A percentile compares a stretch with the other conserved stretches of the same genome.
These are phyloP conservation scores for Fusarium cyanostomum DNA, from an alignment of 2,329 filamentous ascomycete species.

Conservation along the genomic window DNA sequence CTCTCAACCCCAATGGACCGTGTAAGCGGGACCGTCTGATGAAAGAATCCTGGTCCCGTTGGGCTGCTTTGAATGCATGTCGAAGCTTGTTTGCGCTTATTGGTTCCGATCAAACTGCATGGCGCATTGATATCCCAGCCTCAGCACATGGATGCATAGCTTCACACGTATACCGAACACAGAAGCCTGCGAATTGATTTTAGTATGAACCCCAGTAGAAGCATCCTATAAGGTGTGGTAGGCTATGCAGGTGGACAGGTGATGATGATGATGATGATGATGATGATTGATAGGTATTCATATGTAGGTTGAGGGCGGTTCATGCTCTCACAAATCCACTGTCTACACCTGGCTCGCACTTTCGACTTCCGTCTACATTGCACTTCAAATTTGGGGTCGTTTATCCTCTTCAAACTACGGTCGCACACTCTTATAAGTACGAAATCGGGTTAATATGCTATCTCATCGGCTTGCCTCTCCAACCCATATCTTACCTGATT, in stretches of 20 bases:
- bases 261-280: neutral
- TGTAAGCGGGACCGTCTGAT: neutral
- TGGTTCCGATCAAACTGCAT: conserved; percentile 2
- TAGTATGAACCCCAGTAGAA: neutral
- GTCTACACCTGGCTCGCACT: conserved; percentile 13
- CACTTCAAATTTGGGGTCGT: neutral
- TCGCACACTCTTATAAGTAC: neutral
- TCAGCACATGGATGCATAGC: neutral
- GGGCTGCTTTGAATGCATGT: neutral
- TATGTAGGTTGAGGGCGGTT: neutral
- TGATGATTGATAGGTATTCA: neutral
- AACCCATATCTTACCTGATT: neutral
- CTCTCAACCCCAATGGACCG: neutral
- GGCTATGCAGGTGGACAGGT: conserved; percentile 6
- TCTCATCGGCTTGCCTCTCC: too few relatives aligned
- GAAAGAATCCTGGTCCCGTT: neutral
- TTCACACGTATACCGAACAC: neutral
- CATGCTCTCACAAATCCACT: neutral
- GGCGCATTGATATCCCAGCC: conserved; percentile 1
- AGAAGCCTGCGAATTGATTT: neutral
- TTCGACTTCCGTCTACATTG: neutral
- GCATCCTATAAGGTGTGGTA: neutral
- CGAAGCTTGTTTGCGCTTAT: neutral
- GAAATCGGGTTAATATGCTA: too few relatives aligned
- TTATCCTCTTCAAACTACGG: neutral